These are phyloP conservation scores for Chrysoporthe puriensis DNA, from an alignment of 2,329 filamentous ascomycete species.

Conservation along the genomic window DNA sequence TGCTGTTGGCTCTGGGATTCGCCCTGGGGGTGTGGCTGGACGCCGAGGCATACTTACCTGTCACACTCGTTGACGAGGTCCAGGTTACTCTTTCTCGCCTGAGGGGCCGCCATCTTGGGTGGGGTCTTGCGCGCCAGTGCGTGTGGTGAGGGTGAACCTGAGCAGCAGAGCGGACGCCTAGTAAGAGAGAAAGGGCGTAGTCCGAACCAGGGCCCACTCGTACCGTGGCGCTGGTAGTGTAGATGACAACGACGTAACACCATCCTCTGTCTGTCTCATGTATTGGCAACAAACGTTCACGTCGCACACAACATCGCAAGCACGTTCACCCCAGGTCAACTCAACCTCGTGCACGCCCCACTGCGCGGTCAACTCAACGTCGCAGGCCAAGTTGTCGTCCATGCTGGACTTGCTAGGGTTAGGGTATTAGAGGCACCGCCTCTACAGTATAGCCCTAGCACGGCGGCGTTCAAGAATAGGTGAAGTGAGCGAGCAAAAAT, in stretches of 20 bases:
- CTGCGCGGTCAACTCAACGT: too few relatives aligned
- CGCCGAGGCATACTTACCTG: slow-evolving; percentile 8
- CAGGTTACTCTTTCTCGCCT: slow-evolving; percentile 16
- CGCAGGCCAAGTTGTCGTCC: too few relatives aligned
- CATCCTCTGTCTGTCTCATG: too few relatives aligned
- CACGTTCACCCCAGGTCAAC: too few relatives aligned
- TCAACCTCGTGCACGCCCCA: too few relatives aligned
- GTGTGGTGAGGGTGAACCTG: background rate
- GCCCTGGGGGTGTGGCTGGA: too few relatives aligned
- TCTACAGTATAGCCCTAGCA: background rate
- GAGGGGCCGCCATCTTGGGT: slow-evolving; percentile 13
- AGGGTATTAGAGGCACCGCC: background rate
- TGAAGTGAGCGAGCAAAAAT: too few relatives aligned
- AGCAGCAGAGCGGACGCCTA: background rate
- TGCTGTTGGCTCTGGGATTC: too few relatives aligned
- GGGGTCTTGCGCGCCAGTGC: slow-evolving; percentile 21
- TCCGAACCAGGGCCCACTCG: background rate
- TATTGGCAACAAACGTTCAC: too few relatives aligned
- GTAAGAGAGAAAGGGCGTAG: background rate
- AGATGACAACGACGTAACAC: too few relatives aligned
- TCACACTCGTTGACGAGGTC: slow-evolving; percentile 27
- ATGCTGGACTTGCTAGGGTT: background rate
- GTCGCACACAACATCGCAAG: too few relatives aligned
- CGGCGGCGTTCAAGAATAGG: background rate
- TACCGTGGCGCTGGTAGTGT: too few relatives aligned